A percentile compares a stretch with the other conserved stretches of the same genome.
Conservation (phyloP, 345 rosid genomes). For the Eucalyptus urophylla region DNA sequence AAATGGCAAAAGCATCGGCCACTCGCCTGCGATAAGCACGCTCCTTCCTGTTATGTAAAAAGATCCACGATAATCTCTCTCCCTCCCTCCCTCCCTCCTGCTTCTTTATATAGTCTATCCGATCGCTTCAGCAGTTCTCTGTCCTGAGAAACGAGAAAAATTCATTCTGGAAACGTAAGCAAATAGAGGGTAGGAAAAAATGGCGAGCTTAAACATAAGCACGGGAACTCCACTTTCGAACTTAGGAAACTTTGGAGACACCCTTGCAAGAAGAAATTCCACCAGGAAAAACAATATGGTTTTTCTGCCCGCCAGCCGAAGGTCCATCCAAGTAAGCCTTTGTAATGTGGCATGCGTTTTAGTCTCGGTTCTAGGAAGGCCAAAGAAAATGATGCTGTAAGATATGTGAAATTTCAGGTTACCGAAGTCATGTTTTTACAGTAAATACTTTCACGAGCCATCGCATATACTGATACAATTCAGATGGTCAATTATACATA, state of each 20-base stretch:
- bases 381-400: not conserved
- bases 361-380: not conserved
- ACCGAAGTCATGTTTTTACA: not conserved
- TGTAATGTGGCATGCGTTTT: not conserved
- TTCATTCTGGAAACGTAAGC: not conserved
- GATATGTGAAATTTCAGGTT: not conserved
- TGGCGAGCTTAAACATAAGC: not conserved
- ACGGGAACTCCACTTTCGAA: not conserved
- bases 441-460: not conserved
- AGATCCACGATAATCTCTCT: not conserved
- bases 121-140: not conserved
- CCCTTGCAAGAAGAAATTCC: not conserved
- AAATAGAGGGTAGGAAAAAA: not conserved
- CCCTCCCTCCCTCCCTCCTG: not conserved
- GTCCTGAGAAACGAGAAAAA: not conserved
- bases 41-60: not conserved
- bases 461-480: not conserved
- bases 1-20: not conserved
- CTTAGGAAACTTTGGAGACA: not conserved
- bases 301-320: not conserved
- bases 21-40: not conserved
- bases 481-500: not conserved
- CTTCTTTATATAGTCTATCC: not conserved
- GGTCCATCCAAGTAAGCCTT: constrained; percentile 2
- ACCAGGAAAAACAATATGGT: not conserved